A percentile compares a stretch with the other conserved stretches of the same genome.
These are phyloP conservation scores for Rasamsonia emersonii DNA, from an alignment of 2,329 filamentous ascomycete species.

Conservation along the genomic window DNA sequence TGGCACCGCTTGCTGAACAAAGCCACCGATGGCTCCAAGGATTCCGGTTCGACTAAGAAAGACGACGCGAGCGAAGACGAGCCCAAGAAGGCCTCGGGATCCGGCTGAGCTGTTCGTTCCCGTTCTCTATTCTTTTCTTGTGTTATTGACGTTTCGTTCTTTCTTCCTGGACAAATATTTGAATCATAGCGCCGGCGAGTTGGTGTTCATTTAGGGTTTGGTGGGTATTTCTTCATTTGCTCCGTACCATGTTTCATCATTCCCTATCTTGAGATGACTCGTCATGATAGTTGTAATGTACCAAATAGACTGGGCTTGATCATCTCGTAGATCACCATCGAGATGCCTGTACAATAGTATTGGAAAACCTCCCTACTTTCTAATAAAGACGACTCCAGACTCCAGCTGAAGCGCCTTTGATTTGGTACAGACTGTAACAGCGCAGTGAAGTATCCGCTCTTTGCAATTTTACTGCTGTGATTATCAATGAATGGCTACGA, in stretches of 20 bases:
- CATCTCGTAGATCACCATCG: not conserved
- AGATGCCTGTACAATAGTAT: slow-evolving; percentile 2
- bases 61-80: slow-evolving; percentile 17
- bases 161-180: slow-evolving; percentile 6
- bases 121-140: slow-evolving; percentile 1
- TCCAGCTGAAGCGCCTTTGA: no score
- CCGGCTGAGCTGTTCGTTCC: slow-evolving; percentile 18
- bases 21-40: slow-evolving; percentile 19
- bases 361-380: slow-evolving; percentile 1
- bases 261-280: slow-evolving; percentile 2
- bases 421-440: no score
- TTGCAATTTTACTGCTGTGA: no score
- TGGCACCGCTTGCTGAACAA: slow-evolving; percentile 89
- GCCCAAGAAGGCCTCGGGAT: slow-evolving; percentile 33
- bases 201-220: slow-evolving; percentile 7
- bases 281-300: slow-evolving; percentile 1
- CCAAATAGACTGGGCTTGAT: slow-evolving; percentile 2
- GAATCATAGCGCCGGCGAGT: slow-evolving; percentile 18
- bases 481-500: no score
- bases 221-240: slow-evolving; percentile 6
- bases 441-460: no score
- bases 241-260: slow-evolving; percentile 4
- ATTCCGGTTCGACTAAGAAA: slow-evolving; percentile 21
- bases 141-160: slow-evolving; percentile 5
- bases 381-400: no score